phyloP scores from a whole-genome alignment of 306 rosid species.

The Lagenaria siceraria region DNA sequence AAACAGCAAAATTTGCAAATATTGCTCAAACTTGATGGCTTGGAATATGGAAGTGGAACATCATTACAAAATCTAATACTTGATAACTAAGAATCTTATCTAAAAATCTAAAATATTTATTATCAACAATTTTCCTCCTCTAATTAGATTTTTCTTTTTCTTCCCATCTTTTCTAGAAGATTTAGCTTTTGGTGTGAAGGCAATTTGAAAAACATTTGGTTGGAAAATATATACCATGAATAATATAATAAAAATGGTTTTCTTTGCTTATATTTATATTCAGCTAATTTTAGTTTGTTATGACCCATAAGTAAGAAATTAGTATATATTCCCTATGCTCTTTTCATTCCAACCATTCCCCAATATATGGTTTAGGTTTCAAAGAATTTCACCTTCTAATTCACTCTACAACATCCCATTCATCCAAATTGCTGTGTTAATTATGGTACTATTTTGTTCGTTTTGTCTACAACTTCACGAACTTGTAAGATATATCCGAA shows the following conservation, averaged over 20 bases:
- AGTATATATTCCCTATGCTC: not conserved
- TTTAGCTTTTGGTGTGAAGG: too few relatives aligned
- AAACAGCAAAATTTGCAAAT: not conserved
- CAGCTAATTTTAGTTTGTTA: not conserved
- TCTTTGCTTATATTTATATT: not conserved
- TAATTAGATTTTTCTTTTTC: not conserved
- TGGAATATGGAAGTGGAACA: not conserved
- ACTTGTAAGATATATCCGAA: too few relatives aligned
- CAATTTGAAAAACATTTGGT: too few relatives aligned
- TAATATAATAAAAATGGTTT: not conserved
- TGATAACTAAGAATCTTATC: not conserved
- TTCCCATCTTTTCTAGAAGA: not conserved
- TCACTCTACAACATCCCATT: not conserved
- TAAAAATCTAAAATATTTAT: not conserved
- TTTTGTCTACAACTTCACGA: too few relatives aligned
- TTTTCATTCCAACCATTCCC: not conserved
- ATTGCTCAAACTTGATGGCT: not conserved
- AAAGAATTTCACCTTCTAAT: not conserved
- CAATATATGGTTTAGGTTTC: not conserved
- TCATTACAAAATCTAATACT: not conserved
- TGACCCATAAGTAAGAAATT: constrained; percentile 1
- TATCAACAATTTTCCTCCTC: not conserved
- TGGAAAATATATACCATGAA: too few relatives aligned
- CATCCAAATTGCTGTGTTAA: not conserved
- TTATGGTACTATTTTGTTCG: not conserved